Conservation (phyloP, 1,139 yeast genomes). For the Hansenula lynferdii region DNA sequence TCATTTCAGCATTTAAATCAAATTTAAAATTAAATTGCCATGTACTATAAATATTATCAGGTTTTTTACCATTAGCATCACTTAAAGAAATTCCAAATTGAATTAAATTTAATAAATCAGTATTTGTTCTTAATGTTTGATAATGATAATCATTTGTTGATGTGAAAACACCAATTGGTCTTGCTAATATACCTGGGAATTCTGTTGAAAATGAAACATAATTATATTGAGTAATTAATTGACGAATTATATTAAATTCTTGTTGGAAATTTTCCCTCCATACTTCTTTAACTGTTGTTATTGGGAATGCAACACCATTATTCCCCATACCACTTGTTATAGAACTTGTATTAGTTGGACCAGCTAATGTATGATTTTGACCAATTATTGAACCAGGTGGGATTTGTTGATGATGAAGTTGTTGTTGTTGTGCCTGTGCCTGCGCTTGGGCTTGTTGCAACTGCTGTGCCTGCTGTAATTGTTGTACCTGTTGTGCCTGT, state of each 20-base stretch:
- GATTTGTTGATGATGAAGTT: constrained; percentile 5
- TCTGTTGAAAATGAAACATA: constrained; percentile 82
- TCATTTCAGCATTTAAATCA: constrained; percentile 77
- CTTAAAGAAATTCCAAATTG: constrained; percentile 86
- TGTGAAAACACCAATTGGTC: constrained; percentile 95
- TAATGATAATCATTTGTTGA: constrained; percentile 91
- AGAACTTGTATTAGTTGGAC: background rate
- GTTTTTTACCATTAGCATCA: constrained; percentile 71
- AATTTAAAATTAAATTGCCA: constrained; percentile 96
- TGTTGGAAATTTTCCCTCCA: constrained; percentile 83
- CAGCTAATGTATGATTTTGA: background rate
- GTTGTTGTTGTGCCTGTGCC: constrained; percentile 4
- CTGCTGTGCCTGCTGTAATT: constrained; percentile 5
- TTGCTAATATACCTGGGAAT: constrained; percentile 92
- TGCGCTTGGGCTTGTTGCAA: constrained; percentile 8
- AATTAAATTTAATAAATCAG: constrained; percentile 79
- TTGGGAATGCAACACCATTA: constrained; percentile 2
- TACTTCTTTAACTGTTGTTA: constrained; percentile 44
- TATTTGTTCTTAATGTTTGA: constrained; percentile 88
- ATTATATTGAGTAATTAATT: constrained; percentile 63
- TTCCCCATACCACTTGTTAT: too few species aligned
- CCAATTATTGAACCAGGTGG: constrained; percentile 3
- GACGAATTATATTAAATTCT: constrained; percentile 73
- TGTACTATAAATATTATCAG: constrained; percentile 68
- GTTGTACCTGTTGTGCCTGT: constrained; percentile 6